Base-by-base conservation (phyloP, 2,329 filamentous ascomycete species). In the Colletotrichum orbiculare region DNA sequence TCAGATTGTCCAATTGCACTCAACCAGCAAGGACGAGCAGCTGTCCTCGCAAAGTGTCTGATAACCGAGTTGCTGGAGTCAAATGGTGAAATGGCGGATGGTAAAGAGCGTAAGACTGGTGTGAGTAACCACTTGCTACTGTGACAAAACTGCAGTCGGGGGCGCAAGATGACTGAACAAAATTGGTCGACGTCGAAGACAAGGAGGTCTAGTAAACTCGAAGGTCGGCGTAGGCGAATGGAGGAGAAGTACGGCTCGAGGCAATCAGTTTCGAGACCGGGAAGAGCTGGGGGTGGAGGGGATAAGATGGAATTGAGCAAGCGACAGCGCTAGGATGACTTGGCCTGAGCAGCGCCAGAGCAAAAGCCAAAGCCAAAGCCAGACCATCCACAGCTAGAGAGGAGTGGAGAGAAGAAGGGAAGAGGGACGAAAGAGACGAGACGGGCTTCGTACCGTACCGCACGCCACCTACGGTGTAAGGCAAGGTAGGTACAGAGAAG, bases 261-360 rank as follows among this genome's bases (percentile, higher is more conserved):
- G 60, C 52, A 67, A 39, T 48, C 54, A 41, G 54, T 64, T 65
- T 67, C 49, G 54, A 67, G 50, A 64, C 43, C 46, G 54, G 60
- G 41, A 65, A 54, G 56, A 65, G 62, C 66, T 67, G 66, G 66
- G 63, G 63, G 59, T 47, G 62, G 62, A 66, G 66, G 62, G 66
- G 66, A 66, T 63, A 58, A 67, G 66, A 67, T 66, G 66, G 61
- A 67, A 66, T 66, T 62, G 62, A 64, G 43, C 56, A 56, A 48
- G 56, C 55, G 56, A 52, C 56, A 60, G 54, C 64, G 54, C 59
- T 63, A 64, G 54, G 59, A 25, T 50, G 59, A 57, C 58, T 61
- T 65, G 46, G 59, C 48, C 53, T 66, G 59, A 63, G 50, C 58
- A 64, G 61, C 45, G 47, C 35, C 43, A 56, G 17, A 11, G 45